Evolutionary conservation across 2,329 filamentous ascomycete species (phyloP).

Genomic region (Fusarium liriodendri): DNA sequence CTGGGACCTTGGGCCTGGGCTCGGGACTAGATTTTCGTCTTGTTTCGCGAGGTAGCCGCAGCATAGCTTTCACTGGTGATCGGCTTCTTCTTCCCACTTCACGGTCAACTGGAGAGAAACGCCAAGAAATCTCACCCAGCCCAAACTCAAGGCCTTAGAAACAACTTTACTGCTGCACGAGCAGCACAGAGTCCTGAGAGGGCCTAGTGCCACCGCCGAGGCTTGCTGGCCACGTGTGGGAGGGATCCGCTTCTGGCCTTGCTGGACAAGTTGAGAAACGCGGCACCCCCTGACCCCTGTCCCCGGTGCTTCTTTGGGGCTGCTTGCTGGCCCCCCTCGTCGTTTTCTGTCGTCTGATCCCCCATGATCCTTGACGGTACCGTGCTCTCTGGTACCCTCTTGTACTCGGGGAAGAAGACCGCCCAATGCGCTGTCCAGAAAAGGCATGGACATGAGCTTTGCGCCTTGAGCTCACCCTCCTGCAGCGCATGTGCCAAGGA

Average conservation of each 20-base stretch:
- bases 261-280: constrained; percentile 38
- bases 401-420: constrained; percentile 9
- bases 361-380: constrained; percentile 22
- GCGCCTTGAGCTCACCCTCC: background rate
- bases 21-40: background rate
- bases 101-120: background rate
- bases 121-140: background rate
- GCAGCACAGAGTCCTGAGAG: constrained; percentile 20
- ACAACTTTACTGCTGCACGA: constrained; percentile 20
- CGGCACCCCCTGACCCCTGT: constrained; percentile 25
- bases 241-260: constrained; percentile 40
- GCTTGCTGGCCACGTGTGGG: constrained; percentile 41
- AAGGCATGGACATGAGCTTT: background rate
- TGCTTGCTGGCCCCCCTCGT: constrained; percentile 25
- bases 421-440: background rate
- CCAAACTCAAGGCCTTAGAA: constrained; percentile 1
- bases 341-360: constrained; percentile 14
- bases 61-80: background rate
- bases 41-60: constrained; percentile 12
- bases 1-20: background rate
- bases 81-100: constrained; percentile 6
- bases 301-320: constrained; percentile 28
- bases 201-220: constrained; percentile 26
- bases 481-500: background rate
- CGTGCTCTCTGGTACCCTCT: constrained; percentile 12